Conservation (phyloP, 148 eudicot species). For the Pharnaceum exiguum region DNA sequence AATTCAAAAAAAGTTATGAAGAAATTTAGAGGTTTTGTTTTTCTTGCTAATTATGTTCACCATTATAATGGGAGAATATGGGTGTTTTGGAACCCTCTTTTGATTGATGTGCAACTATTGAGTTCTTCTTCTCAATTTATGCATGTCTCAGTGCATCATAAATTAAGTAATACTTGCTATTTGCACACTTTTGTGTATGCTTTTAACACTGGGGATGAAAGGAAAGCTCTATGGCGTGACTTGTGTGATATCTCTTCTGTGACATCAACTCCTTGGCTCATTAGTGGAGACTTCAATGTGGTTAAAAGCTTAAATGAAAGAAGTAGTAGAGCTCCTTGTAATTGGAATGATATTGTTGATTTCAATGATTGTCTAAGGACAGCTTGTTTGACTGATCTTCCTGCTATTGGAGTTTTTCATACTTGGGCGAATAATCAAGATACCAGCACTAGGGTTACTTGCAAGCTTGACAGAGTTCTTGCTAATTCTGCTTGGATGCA, state of each 20-base stretch:
- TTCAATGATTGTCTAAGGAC: too few species aligned
- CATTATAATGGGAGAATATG: background rate
- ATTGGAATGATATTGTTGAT: too few species aligned
- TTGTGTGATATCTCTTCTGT: background rate
- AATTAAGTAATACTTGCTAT: background rate
- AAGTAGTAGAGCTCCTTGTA: too few species aligned
- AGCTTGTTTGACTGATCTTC: too few species aligned
- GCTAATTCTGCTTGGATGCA: too few species aligned
- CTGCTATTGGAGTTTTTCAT: too few species aligned
- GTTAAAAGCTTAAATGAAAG: too few species aligned
- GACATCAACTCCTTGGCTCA: background rate
- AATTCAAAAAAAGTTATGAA: background rate
- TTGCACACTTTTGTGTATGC: background rate
- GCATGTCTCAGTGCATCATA: background rate
- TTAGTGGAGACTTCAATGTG: too few species aligned
- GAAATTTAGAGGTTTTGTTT: too few species aligned
- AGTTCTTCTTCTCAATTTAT: background rate
- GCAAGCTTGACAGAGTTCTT: too few species aligned
- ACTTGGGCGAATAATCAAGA: too few species aligned
- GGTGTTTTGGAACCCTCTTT: background rate
- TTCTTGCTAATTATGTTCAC: background rate
- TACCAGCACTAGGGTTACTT: too few species aligned
- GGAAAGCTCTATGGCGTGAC: background rate
- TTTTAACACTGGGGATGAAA: background rate
- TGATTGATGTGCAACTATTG: background rate